Conservation (phyloP, 768 basidiomycete species). For the Mycena leptocephala region DNA sequence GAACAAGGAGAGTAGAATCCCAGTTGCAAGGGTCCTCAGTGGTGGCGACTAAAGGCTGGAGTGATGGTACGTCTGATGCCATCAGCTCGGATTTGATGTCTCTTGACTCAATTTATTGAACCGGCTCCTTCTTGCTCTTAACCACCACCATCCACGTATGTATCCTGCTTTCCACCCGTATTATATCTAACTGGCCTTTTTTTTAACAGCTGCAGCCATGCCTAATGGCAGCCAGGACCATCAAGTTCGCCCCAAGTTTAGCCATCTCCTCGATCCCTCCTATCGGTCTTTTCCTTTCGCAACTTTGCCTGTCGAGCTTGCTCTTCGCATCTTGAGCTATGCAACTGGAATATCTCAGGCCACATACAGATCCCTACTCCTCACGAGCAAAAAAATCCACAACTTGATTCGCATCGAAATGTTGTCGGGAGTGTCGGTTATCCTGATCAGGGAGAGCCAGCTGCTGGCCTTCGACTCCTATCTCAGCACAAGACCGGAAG, state of each 20-base stretch:
- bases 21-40: neutral
- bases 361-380: conserved; percentile 30
- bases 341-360: conserved; percentile 23
- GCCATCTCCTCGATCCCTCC: neutral
- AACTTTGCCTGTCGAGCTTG: conserved; percentile 26
- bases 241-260: conserved; percentile 16
- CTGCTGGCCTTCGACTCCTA: conserved; percentile 15
- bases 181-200: neutral
- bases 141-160: neutral
- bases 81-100: neutral
- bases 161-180: neutral
- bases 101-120: neutral
- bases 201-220: neutral
- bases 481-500: conserved; percentile 3
- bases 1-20: neutral
- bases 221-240: neutral
- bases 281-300: conserved; percentile 16
- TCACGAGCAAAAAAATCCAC: conserved; percentile 22
- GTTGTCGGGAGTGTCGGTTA: conserved; percentile 16
- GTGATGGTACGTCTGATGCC: neutral
- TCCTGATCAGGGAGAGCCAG: neutral
- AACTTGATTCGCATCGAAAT: conserved; percentile 18
- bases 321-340: conserved; percentile 15
- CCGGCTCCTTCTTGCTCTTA: neutral
- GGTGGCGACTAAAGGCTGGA: neutral